Conservation (phyloP, 2,329 filamentous ascomycete species). For the Colletotrichum higginsianum region DNA sequence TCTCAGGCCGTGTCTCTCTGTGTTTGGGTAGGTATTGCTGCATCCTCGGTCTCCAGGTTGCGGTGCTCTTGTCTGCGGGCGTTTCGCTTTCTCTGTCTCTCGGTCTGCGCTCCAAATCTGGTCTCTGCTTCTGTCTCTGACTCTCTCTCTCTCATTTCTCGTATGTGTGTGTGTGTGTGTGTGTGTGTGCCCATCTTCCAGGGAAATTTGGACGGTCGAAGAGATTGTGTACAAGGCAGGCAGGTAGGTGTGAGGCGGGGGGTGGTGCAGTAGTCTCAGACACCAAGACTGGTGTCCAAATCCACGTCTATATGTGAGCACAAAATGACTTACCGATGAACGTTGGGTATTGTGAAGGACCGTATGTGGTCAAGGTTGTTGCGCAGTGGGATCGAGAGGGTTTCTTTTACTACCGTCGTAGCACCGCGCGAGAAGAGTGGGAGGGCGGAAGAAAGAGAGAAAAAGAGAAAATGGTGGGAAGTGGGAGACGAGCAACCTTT, state of each 20-base stretch:
- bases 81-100: not conserved
- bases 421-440: conserved; percentile 40
- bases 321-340: conserved; percentile 35
- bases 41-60: conserved; percentile 13
- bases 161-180: conserved; percentile 15
- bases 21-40: not conserved
- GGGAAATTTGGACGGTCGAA: not conserved
- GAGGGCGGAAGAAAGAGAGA: conserved; percentile 37
- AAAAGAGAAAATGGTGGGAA: conserved; percentile 18
- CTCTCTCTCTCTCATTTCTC: conserved; percentile 6
- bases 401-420: conserved; percentile 42
- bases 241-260: not conserved
- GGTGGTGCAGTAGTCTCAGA: conserved; percentile 18
- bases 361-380: conserved; percentile 25
- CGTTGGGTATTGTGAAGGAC: conserved; percentile 27
- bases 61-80: not conserved
- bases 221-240: not conserved
- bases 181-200: not conserved
- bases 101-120: not conserved
- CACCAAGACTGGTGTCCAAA: conserved; percentile 15
- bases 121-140: not conserved
- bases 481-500: conserved; percentile 40
- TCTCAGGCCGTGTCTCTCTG: conserved; percentile 4
- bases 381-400: conserved; percentile 43
- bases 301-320: conserved; percentile 16